A percentile compares a stretch with the other conserved stretches of the same genome.
phyloP scores from a whole-genome alignment of 2,329 filamentous ascomycete species.

The Aspergillus pseudoterreus region DNA sequence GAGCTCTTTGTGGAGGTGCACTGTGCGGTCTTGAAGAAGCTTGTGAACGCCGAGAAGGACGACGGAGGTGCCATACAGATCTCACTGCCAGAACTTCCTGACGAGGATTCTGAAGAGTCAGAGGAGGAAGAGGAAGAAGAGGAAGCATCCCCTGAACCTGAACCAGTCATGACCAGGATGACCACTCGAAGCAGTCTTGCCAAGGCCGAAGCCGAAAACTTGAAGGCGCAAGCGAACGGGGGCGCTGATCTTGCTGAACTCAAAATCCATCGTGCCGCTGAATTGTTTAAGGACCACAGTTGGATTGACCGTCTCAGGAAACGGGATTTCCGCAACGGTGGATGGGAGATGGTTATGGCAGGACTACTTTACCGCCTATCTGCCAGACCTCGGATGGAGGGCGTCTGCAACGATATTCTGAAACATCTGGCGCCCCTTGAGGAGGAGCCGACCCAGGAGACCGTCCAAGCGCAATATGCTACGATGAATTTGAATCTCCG shows the following conservation, averaged over 20 bases:
- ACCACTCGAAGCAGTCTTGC: constrained; percentile 83
- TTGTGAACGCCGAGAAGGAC: constrained; percentile 71
- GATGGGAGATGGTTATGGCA: constrained; percentile 87
- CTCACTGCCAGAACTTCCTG: constrained; percentile 69
- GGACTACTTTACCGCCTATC: constrained; percentile 83
- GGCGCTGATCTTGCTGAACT: constrained; percentile 32
- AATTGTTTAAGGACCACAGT: constrained; percentile 68
- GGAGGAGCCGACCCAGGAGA: constrained; percentile 70
- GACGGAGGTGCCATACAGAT: constrained; percentile 73
- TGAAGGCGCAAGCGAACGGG: constrained; percentile 59
- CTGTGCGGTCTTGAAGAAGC: constrained; percentile 81
- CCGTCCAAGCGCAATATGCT: constrained; percentile 68
- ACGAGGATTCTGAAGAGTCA: constrained; percentile 65
- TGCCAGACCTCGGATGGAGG: constrained; percentile 65
- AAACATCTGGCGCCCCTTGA: constrained; percentile 76
- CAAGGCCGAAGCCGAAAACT: constrained; percentile 69
- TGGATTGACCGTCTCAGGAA: constrained; percentile 84
- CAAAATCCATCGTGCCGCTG: constrained; percentile 57
- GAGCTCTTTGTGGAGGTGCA: constrained; percentile 88
- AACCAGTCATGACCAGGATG: constrained; percentile 60
- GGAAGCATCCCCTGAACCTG: constrained; percentile 62
- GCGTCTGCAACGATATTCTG: constrained; percentile 74
- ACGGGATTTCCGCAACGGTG: constrained; percentile 80
- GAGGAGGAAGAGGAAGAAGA: constrained; percentile 57
- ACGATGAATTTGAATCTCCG: constrained; percentile 78